Conservation (phyloP, 2,329 filamentous ascomycete species). For the Metarhizium robertsii region DNA sequence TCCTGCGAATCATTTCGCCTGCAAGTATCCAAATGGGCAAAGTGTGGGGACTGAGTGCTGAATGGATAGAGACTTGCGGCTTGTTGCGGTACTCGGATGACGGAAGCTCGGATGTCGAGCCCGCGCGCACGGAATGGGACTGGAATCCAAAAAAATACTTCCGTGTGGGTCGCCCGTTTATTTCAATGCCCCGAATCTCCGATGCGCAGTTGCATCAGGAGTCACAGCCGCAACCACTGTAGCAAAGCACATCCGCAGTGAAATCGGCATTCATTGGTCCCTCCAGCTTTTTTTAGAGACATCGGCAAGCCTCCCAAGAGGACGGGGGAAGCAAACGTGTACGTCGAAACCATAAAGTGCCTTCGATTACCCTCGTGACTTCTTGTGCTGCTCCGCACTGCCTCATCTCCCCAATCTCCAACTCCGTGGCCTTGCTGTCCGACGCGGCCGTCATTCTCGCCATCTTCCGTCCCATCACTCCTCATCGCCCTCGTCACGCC, state of each 20-base stretch:
- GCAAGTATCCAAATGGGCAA: slow-evolving; percentile 4
- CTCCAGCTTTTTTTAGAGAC: no score
- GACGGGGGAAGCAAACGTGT: not conserved
- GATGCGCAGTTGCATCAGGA: not conserved
- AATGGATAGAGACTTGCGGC: not conserved
- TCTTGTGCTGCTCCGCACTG: not conserved
- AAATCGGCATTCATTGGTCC: not conserved
- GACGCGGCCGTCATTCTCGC: not conserved
- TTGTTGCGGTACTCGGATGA: slow-evolving; percentile 10
- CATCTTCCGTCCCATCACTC: not conserved
- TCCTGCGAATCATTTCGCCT: slow-evolving; percentile 1
- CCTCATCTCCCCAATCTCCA: not conserved
- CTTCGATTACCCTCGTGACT: slow-evolving; percentile 1
- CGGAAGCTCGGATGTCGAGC: slow-evolving; percentile 20
- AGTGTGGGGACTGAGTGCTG: not conserved
- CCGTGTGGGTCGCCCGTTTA: not conserved
- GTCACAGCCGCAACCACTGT: no score
- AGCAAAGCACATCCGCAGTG: no score
- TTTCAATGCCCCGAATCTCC: not conserved
- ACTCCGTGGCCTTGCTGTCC: no score
- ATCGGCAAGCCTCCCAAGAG: no score
- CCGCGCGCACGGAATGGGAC: not conserved
- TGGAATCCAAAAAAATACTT: not conserved
- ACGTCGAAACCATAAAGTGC: slow-evolving; percentile 5
- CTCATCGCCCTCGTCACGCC: not conserved